A percentile compares a stretch with the other conserved stretches of the same genome.
Evolutionary conservation across 169 alveolate species (phyloP).

Genomic region (Cryptosporidium tyzzeri): DNA sequence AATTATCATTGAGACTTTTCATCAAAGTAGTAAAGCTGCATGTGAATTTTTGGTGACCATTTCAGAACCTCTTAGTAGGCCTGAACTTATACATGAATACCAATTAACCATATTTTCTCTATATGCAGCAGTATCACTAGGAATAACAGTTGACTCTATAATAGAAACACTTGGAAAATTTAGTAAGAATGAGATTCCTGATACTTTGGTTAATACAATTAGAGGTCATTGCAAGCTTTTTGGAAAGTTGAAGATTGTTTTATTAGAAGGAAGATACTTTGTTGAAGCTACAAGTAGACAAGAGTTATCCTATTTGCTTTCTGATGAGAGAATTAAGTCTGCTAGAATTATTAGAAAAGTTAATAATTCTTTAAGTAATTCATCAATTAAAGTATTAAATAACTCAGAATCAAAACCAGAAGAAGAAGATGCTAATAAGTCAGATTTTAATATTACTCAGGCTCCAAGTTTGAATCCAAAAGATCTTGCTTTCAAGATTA

Average conservation of each 20-base stretch:
- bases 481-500: slow-evolving; percentile 36
- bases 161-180: slow-evolving; percentile 90
- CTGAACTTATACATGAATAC: slow-evolving; percentile 97
- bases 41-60: slow-evolving; percentile 96
- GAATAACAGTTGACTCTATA: slow-evolving; percentile 93
- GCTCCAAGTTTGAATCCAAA: slow-evolving; percentile 65
- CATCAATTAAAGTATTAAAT: not conserved
- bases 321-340: slow-evolving; percentile 86
- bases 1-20: slow-evolving; percentile 85
- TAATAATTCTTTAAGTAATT: not conserved
- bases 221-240: slow-evolving; percentile 81
- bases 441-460: slow-evolving; percentile 40
- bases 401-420: not conserved
- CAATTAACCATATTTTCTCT: slow-evolving; percentile 91
- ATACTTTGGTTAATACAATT: slow-evolving; percentile 86
- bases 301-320: slow-evolving; percentile 87
- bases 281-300: slow-evolving; percentile 90
- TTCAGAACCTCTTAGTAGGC: slow-evolving; percentile 98
- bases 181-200: slow-evolving; percentile 91
- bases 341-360: slow-evolving; percentile 80
- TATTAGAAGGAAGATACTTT: slow-evolving; percentile 92
- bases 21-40: slow-evolving; percentile 89
- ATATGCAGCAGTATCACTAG: slow-evolving; percentile 97
- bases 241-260: slow-evolving; percentile 94
- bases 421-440: not conserved